Base-by-base conservation (phyloP, 345 rosid genomes). In the Brassica juncea region DNA sequence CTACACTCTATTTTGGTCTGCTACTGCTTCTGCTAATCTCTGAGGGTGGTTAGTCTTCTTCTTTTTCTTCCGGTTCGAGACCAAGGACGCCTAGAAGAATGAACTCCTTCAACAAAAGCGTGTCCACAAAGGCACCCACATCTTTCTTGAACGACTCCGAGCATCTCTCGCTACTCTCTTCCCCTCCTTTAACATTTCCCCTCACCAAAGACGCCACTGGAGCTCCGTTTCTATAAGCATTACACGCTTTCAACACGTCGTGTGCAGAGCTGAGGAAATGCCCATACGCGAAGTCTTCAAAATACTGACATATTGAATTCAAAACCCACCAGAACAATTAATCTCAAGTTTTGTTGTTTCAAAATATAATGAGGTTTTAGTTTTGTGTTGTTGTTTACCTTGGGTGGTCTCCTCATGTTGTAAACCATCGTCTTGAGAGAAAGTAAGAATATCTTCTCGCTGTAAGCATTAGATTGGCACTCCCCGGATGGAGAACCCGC, bases 371-470 rank as follows among this genome's bases (percentile, higher is more conserved):
- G 27, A 31, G 1, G 1, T 57, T 68, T 23, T 54, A 73, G 30
- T 15, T 68, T 47, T 3, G 31, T 39, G 4, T 64, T 23, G 10
- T 58, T 39, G 67, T 37, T 37, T 87, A 91, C 99, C 95, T 91
- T 88, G 12, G 94, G 99, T n/a, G 95, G 94, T 82, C 81, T 87
- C 86, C 88, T 88, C 85, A 94, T 80, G 55, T 85, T 57, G 84
- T 86, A 89, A 49, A 80, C 73, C 99, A 94, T 94, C 2, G 95
- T 90, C 85, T 77, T 89, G 61, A 92, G 77, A 16, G 94, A 90
- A 59, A 85, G 81, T 74, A 89, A 64, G 76, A 90, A 87, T 28
- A 89, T 84, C 14, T 71, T 86, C 82, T 94, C 97, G 75, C 87
- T 94, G 84, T 92, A 91, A 55, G 78, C 67, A 63, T 68, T 81